Evolutionary conservation across 768 basidiomycete genomes (phyloP), one percentile per base, ranked within the genome.

Genomic region (Fistulinella prunicolor): DNA sequence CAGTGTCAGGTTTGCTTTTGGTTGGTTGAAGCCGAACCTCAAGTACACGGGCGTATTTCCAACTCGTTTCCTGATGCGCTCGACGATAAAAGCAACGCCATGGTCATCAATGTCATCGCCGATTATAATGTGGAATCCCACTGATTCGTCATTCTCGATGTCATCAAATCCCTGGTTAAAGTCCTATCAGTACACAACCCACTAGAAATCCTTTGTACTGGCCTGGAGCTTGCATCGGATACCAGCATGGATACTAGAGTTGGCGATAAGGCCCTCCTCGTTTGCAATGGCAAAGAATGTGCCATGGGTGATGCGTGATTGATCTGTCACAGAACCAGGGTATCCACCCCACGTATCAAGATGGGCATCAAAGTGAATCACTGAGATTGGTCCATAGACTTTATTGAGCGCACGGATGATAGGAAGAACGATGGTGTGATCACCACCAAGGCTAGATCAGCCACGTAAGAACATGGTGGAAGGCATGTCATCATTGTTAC

Each of bases 351-450:
- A 78, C 7, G 88, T 89, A 59, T 89, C 87, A 67, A 81, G 70
- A 58, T 85, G 84, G 6, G 77, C 85, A 59, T 92, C 89, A 53
- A 92, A 90, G 62, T 93, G 91, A 38, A 92, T 87, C 38, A 89
- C 85, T 29, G 84, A 83, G 46, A 89, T 76, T 0, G 87, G 86
- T 1, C 90, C 91, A 61, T 94, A 91, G 21, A 86, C 75, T 59
- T 82, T 82, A 70, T 86, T 68, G 36, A 94, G 68, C 14, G 91
- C 79, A 38, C 89, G 84, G 13, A 94, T 76, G 56, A 94, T 91
- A 8, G 91, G 89, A 16, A 92, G 77, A 8, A 85, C 90, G 53
- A 93, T 87, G 13, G 90, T 90, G 64, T 94, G 92, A 59, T 94
- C 92, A 6, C 92, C 92, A 21, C 93, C 93, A 23, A 89, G 72